These are phyloP conservation scores for Alternaria brassicicola DNA, from an alignment of 2,329 filamentous ascomycete genomes.

Conservation along the genomic window DNA sequence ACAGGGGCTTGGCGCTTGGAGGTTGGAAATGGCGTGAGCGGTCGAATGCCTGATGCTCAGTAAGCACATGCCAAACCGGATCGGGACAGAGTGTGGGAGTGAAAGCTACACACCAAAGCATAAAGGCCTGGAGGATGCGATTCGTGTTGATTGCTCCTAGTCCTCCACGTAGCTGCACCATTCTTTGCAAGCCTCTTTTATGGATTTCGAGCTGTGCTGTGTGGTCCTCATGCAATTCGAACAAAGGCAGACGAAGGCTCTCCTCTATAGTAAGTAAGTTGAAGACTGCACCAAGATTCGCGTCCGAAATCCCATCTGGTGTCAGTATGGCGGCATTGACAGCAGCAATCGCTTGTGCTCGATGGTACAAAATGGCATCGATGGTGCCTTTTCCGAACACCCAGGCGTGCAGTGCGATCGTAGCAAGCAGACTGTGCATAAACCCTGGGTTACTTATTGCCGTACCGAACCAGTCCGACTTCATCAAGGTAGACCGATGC, in stretches of 20 bases:
- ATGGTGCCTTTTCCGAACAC: constrained; percentile 41
- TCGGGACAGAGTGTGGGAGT: constrained; percentile 19
- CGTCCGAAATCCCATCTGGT: constrained; percentile 43
- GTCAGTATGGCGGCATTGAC: constrained; percentile 42
- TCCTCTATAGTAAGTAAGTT: constrained; percentile 48
- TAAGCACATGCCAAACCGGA: constrained; percentile 44
- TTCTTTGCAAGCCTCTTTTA: constrained; percentile 40
- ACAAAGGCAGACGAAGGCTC: constrained; percentile 32
- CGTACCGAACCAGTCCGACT: constrained; percentile 46
- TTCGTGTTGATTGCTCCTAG: constrained; percentile 43
- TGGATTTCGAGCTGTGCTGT: constrained; percentile 43
- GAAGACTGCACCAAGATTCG: constrained; percentile 49
- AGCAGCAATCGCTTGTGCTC: constrained; percentile 41
- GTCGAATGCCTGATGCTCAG: constrained; percentile 50
- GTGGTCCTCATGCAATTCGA: constrained; percentile 35
- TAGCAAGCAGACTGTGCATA: constrained; percentile 49
- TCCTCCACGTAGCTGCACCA: constrained; percentile 46
- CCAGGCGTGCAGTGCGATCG: constrained; percentile 43
- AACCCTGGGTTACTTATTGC: constrained; percentile 45
- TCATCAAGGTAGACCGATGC: constrained; percentile 43
- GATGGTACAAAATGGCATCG: constrained; percentile 42
- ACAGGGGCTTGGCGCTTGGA: constrained; percentile 42
- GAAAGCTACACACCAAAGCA: constrained; percentile 46
- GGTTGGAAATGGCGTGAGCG: constrained; percentile 45
- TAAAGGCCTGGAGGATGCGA: constrained; percentile 49